Conservation (phyloP, 176 grass and related monocot genomes). For the Dendrocalamus sinicus region DNA sequence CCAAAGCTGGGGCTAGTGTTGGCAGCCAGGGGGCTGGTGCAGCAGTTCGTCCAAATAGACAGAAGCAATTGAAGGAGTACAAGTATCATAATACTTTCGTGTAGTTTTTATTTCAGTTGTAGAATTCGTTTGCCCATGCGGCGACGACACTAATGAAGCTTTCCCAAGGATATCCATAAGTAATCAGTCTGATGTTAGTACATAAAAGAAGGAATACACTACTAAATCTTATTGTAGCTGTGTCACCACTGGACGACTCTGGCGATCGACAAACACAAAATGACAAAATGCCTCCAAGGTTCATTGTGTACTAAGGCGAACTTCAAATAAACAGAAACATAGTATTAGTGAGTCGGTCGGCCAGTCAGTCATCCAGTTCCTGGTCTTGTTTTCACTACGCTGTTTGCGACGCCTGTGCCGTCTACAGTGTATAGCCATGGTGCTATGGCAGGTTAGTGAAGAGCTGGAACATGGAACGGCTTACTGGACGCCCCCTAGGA, state of each 20-base stretch:
- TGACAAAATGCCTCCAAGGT: neutral
- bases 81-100: neutral
- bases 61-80: neutral
- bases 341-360: neutral
- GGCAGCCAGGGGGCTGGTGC: neutral
- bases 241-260: neutral
- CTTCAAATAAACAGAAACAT: neutral
- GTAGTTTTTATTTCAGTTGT: conserved; percentile 7
- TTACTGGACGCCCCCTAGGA: neutral
- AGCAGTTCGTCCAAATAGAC: neutral
- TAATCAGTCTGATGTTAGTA: neutral
- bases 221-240: neutral
- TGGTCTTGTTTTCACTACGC: neutral
- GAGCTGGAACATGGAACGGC: conserved; percentile 21
- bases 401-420: neutral
- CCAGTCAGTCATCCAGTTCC: neutral
- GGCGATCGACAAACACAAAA: neutral
- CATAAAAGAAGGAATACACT: neutral
- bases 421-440: conserved; percentile 4
- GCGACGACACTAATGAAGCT: neutral
- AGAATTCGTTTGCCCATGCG: neutral
- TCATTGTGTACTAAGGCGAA: neutral
- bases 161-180: neutral
- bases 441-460: neutral
- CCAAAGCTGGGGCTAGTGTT: neutral